These are phyloP conservation scores for Termitomyces sp. DNA, from an alignment of 768 basidiomycete species.

Conservation along the genomic window DNA sequence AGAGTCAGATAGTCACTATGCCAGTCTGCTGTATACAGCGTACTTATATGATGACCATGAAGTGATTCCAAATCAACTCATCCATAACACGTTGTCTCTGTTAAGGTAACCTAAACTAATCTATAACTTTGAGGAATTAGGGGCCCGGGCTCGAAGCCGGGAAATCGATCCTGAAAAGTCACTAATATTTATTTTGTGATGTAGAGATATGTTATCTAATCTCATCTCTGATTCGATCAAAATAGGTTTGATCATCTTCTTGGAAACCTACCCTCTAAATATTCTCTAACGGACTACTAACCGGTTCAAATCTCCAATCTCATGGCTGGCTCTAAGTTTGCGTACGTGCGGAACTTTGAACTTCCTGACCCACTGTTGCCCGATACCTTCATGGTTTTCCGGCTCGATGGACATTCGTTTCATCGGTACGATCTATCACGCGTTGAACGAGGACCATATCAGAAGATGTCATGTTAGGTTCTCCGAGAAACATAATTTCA, in stretches of 20 bases:
- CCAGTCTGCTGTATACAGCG: neutral
- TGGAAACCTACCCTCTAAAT: too few relatives aligned
- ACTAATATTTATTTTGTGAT: too few relatives aligned
- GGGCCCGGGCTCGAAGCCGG: too few relatives aligned
- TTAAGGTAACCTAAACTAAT: too few relatives aligned
- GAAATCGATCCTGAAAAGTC: too few relatives aligned
- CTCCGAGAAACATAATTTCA: constrained; percentile 75
- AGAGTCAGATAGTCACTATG: neutral
- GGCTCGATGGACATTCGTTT: constrained; percentile 91
- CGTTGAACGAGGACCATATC: neutral
- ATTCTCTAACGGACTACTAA: too few relatives aligned
- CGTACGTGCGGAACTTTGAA: constrained; percentile 88
- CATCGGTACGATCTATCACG: constrained; percentile 55
- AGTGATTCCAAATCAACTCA: too few relatives aligned
- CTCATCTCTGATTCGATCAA: neutral
- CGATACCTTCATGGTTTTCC: constrained; percentile 76
- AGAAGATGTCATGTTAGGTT: constrained; percentile 45
- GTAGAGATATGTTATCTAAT: neutral
- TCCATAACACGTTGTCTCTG: too few relatives aligned
- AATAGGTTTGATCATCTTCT: neutral
- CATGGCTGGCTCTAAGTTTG: constrained; percentile 95
- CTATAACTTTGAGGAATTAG: neutral
- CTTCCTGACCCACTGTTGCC: constrained; percentile 83
- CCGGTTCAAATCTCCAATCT: too few relatives aligned
- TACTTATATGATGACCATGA: neutral